A percentile compares a stretch with the other conserved stretches of the same genome.
Conservation (phyloP, 2,329 filamentous ascomycete genomes). For the Cryphonectria japonica region DNA sequence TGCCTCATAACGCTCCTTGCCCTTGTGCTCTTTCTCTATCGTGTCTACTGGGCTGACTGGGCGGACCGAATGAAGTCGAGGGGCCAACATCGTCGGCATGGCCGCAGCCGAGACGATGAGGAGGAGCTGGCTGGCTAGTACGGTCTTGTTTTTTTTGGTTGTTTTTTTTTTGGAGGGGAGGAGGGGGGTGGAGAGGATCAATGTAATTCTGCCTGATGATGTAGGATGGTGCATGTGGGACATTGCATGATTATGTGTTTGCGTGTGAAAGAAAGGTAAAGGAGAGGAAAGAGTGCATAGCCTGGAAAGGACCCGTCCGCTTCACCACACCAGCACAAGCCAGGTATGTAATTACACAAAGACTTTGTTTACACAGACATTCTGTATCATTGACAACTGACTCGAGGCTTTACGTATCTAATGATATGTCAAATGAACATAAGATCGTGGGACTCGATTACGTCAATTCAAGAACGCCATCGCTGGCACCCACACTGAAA, state of each 20-base stretch:
- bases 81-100: background rate
- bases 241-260: background rate
- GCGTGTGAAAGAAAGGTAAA: background rate
- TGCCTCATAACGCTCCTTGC: slow-evolving; percentile 7
- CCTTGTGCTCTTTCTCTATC: slow-evolving; percentile 9
- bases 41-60: slow-evolving; percentile 13
- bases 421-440: background rate
- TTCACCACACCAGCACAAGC: background rate
- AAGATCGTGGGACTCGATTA: background rate
- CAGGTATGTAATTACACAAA: background rate
- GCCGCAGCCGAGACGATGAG: background rate
- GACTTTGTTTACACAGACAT: background rate
- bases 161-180: no score
- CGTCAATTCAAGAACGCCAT: background rate
- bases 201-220: background rate
- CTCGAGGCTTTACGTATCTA: background rate
- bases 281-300: background rate
- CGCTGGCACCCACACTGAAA: background rate
- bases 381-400: background rate
- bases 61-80: background rate
- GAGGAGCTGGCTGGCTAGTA: slow-evolving; percentile 3
- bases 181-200: background rate
- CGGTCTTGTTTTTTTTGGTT: no score
- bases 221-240: no score
- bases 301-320: background rate